Evolutionary conservation across 495 filamentous ascomycete genomes (phyloP).

Genomic region (Penicillium fimorum): DNA sequence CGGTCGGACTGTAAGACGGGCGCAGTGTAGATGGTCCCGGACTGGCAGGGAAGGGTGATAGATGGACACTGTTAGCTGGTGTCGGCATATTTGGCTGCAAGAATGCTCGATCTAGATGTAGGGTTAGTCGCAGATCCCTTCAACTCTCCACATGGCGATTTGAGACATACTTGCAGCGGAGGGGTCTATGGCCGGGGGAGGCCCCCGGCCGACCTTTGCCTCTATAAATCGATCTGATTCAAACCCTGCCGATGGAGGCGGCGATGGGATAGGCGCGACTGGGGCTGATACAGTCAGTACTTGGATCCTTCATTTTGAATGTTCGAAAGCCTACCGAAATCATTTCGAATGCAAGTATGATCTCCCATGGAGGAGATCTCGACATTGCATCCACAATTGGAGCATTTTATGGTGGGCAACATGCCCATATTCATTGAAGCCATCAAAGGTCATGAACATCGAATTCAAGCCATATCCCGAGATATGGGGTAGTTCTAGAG

Average conservation of each 20-base stretch:
- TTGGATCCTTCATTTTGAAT: neutral
- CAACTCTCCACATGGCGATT: constrained; percentile 3
- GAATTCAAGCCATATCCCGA: constrained; percentile 16
- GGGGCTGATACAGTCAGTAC: constrained; percentile 18
- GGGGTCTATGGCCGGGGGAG: constrained; percentile 55
- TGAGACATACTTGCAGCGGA: constrained; percentile 52
- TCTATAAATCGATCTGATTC: constrained; percentile 23
- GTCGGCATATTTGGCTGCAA: constrained; percentile 57
- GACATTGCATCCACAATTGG: constrained; percentile 78
- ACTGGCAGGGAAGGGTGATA: constrained; percentile 52
- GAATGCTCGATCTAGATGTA: constrained; percentile 59
- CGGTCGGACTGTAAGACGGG: constrained; percentile 44
- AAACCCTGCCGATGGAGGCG: constrained; percentile 34
- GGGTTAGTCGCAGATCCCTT: constrained; percentile 19
- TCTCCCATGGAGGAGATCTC: constrained; percentile 92
- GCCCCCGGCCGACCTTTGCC: constrained; percentile 26
- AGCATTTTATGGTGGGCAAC: constrained; percentile 94
- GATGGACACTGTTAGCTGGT: constrained; percentile 55
- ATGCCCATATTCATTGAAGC: constrained; percentile 51
- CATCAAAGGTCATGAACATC: constrained; percentile 16
- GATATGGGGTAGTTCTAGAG: constrained; percentile 4
- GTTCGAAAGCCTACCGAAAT: constrained; percentile 8
- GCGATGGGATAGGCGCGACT: constrained; percentile 35
- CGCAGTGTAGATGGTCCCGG: constrained; percentile 42
- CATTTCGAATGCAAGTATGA: constrained; percentile 61